Evolutionary conservation across 768 basidiomycete species (phyloP), one percentile per base, ranked within the genome.

Genomic region (Boletus huronensis): DNA sequence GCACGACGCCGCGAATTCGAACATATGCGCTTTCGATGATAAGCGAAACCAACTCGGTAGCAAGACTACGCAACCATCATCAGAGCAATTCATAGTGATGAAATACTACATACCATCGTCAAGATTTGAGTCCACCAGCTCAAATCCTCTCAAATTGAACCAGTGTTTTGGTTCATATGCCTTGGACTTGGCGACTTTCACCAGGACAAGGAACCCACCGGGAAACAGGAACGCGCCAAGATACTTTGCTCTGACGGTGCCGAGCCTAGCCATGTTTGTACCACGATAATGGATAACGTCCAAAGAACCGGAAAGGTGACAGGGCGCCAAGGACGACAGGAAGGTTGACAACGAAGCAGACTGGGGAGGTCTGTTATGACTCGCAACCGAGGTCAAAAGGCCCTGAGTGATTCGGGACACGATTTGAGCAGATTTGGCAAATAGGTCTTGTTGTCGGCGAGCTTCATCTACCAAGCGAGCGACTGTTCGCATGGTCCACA

Each of bases 1-100:
- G 67, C 93, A 95, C 16, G 91, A 82, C 0, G 91, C 90, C 7
- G 91, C 91, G 29, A 98, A 73, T 66, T 97, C 93, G 62, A 96
- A 88, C 54, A 83, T 79, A 64, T 90, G 85, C 6, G 85, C 84
- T 50, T 77, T 79, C 41, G 78, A 80, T 10, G 78, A 81, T 16
- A 97, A 73, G 47, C 88, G 85, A 70, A 98, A 90, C 41, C 87
- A 87, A 64, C 84, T 88, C 13, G 93, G 87, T 7, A 98, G 75
- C 58, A 87, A 77, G 42, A 84, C 94, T 97, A 61, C 10, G 44
- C 34, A 41, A 53, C 28, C 11, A 42, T 28, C 42, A 39, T 58
- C 36, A 60, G 54, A 38, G 13, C 50, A 26, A 48, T 26, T 55
- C 53, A 11, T 48, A 2, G 9, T 19, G 19, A 32, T n/a, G 45